Evolutionary conservation across 345 rosid genomes (phyloP), one percentile per base, ranked within the genome.

Genomic region (Erysimum cheiranthoides): DNA sequence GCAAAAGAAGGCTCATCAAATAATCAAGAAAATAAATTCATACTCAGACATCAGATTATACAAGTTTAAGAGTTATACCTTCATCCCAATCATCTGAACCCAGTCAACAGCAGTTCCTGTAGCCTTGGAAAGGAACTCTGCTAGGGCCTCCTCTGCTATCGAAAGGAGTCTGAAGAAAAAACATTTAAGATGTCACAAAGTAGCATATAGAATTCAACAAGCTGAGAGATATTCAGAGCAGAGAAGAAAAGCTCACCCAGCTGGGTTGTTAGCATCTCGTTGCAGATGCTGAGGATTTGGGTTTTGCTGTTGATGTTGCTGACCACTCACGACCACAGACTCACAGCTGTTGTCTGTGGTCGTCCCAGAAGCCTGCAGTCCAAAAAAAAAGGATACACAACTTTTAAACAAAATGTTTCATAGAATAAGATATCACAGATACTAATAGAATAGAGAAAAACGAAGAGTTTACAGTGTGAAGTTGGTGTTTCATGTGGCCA

Each of bases 311-410:
- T 89, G 97, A 82, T 91, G 92, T 79, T 90, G 94, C 90, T 94
- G 96, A 89, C 92, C 98, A 42, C 89, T 92, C 80, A 90, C 85
- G 93, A 92, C 96, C 96, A 90, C 97, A 89, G 97, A 92, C 86
- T 92, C 97, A 80, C 98, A 92, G 91, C 97, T 94, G 84, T 92
- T 92, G 91, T 94, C 98, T 81, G 98, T 92, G 95, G 97, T 87
- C 91, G 90, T 81, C 75, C 88, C 93, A 58, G 98, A 85, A 73
- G 87, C 90, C 98, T 94, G 78, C 66, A 74, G 0, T 27, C 11
- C 67, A 53, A 3, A 47, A 42, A 47, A 42, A 65, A 64, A 43
- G 10, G 18, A 21, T 51, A 9, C 4, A 70, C 35, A 43, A 66
- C 13, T 30, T 13, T 28, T 10, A 16, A 42, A 10, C 61, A 39